Percentiles rank a stretch among this genome's conserved stretches.
Evolutionary conservation across 225 moss, liverwort and hornwort species (phyloP).

Genomic region (Pseudoscleropodium purum): DNA sequence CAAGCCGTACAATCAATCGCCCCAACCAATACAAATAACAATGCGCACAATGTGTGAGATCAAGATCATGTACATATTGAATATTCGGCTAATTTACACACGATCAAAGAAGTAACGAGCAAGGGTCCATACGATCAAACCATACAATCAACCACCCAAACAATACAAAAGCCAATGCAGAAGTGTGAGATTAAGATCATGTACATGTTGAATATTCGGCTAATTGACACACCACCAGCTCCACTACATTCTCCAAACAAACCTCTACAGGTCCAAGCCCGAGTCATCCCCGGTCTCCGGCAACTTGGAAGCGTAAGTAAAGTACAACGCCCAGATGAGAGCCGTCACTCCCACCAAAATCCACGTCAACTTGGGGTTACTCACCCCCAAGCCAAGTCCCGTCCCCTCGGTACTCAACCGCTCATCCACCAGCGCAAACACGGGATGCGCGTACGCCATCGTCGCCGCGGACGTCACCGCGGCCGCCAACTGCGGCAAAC

Average conservation of each 20-base stretch:
- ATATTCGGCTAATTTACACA: neutral
- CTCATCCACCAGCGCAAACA: slow-evolving; percentile 72
- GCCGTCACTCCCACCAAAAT: slow-evolving; percentile 54
- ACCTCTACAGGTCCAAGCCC: slow-evolving; percentile 61
- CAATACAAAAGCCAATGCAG: neutral
- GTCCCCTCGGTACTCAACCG: slow-evolving; percentile 70
- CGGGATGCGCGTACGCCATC: slow-evolving; percentile 73
- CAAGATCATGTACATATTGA: neutral
- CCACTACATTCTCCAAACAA: neutral
- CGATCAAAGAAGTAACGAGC: neutral
- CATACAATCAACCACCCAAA: neutral
- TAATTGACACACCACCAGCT: slow-evolving; percentile 1
- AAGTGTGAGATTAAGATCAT: slow-evolving; percentile 8
- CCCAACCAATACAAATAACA: neutral
- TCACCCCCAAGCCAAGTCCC: slow-evolving; percentile 58
- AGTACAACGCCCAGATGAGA: slow-evolving; percentile 62
- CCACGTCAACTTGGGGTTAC: slow-evolving; percentile 66
- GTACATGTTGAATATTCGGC: slow-evolving; percentile 35
- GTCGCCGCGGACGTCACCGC: slow-evolving; percentile 70
- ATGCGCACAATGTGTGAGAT: neutral
- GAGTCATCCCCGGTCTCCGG: slow-evolving; percentile 66
- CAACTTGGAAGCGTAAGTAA: slow-evolving; percentile 46
- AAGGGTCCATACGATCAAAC: neutral
- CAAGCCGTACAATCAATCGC: neutral
- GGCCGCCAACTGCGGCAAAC: slow-evolving; percentile 46